Evolutionary conservation across 768 basidiomycete species (phyloP).

Genomic region (Mycena olivaceomarginata): DNA sequence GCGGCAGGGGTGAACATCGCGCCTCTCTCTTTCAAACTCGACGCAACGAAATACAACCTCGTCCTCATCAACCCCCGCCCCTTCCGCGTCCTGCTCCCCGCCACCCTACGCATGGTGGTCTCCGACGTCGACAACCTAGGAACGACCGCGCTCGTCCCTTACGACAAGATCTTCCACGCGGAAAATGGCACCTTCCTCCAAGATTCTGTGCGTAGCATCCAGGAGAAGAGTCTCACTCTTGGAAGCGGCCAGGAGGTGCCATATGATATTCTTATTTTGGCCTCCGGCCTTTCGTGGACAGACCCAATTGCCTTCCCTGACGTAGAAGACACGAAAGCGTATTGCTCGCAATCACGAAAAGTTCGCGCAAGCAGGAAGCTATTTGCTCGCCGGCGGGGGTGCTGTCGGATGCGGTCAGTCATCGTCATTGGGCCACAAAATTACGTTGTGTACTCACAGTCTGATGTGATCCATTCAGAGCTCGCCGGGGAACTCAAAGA

Average conservation of each 20-base stretch:
- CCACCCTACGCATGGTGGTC: conserved; percentile 72
- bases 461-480: conserved; percentile 43
- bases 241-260: conserved; percentile 67
- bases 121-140: conserved; percentile 61
- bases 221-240: conserved; percentile 61
- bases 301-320: conserved; percentile 69
- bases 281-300: conserved; percentile 74
- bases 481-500: conserved; percentile 49
- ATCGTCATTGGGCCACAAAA: neutral
- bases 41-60: conserved; percentile 67
- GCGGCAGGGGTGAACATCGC: conserved; percentile 68
- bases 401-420: conserved; percentile 69
- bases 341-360: conserved; percentile 53
- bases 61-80: conserved; percentile 72
- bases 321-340: conserved; percentile 50
- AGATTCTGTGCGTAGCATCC: conserved; percentile 56
- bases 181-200: conserved; percentile 69
- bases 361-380: conserved; percentile 62
- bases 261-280: conserved; percentile 76
- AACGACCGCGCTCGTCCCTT: conserved; percentile 66
- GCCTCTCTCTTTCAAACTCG: conserved; percentile 67
- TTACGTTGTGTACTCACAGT: neutral
- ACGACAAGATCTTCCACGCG: conserved; percentile 68
- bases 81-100: conserved; percentile 70
- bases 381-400: conserved; percentile 75